Percentiles rank a stretch among this genome's conserved stretches.
phyloP scores from a whole-genome alignment of 2,329 filamentous ascomycete genomes.

The Paracoccidioides brasiliensis region DNA sequence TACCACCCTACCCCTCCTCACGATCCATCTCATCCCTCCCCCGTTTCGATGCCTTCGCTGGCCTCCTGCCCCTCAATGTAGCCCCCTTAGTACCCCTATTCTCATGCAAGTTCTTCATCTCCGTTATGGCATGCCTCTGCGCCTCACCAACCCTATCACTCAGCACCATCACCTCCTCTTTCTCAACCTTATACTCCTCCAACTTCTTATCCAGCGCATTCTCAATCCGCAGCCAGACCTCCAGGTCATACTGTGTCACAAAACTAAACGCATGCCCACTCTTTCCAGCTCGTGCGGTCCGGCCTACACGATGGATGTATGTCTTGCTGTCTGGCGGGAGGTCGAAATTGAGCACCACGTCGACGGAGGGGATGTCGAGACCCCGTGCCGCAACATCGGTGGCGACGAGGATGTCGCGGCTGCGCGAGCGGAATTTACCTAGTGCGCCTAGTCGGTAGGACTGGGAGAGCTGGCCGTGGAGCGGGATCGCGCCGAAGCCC shows the following conservation, averaged over 20 bases:
- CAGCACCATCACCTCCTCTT: slow-evolving; percentile 77
- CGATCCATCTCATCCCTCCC: slow-evolving; percentile 57
- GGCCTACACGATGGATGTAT: slow-evolving; percentile 77
- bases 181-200: slow-evolving; percentile 52
- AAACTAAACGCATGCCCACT: slow-evolving; percentile 67
- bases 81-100: slow-evolving; percentile 41
- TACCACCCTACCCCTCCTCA: slow-evolving; percentile 49
- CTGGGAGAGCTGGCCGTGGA: slow-evolving; percentile 87
- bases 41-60: slow-evolving; percentile 38
- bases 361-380: slow-evolving; percentile 79
- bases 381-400: slow-evolving; percentile 85
- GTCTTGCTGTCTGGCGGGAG: slow-evolving; percentile 76
- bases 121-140: slow-evolving; percentile 59
- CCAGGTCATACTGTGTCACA: slow-evolving; percentile 77
- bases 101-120: slow-evolving; percentile 72
- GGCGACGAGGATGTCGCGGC: slow-evolving; percentile 76
- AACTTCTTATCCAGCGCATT: slow-evolving; percentile 67
- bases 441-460: slow-evolving; percentile 74
- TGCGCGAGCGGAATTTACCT: slow-evolving; percentile 73
- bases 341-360: slow-evolving; percentile 74
- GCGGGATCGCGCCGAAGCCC: slow-evolving; percentile 78
- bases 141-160: slow-evolving; percentile 67
- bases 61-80: slow-evolving; percentile 40
- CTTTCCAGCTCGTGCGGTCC: slow-evolving; percentile 75
- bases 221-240: slow-evolving; percentile 71